Evolutionary conservation across 2,329 filamentous ascomycete genomes (phyloP), one percentile per base, ranked within the genome.

Genomic region (Neophaeococcomyces aloes): DNA sequence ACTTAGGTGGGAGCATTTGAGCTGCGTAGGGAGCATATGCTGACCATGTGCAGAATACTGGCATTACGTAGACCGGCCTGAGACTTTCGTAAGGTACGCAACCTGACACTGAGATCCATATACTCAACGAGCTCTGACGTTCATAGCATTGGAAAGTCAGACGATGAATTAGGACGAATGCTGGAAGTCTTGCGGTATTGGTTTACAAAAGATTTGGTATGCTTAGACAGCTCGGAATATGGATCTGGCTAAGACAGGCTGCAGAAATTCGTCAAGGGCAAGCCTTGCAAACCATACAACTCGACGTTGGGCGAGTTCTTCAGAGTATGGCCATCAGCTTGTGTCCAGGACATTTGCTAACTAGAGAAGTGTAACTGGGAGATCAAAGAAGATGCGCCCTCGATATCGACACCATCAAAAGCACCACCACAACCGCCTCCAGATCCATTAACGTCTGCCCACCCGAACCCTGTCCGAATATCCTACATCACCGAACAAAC

Each of bases 201-300:
- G 91, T 94, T 96, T 58, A 96, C 91, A 50, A 98, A 98, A 65
- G 91, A 98, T 64, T 64, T 98, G 64, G 75, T 78, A 67, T 53
- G 61, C 53, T 17, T 30, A n/a, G 23, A 7, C 10, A 11, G 7
- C 33, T 44, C 44, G 36, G 17, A 46, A 10, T 19, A 15, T 38
- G 30, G 31, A 38, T 10, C 13, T 38, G 30, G 34, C 49, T 54
- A 34, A 51, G 30, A 27, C 14, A 29, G n/a, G 5, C 13, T 34
- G 44, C 57, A 79, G 75, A 98, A 98, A 76, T 98, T 96, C 59
- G 86, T 93, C 62, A 96, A 96, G 69, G 89, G 89, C 48, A 94
- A 88, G 69, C 91, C 91, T 33, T 96, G 89, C 78, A 98, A 98
- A 66, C 91, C 91, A 8, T 98, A 98, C 69, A 98, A 98, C 66